Evolutionary conservation across 768 basidiomycete genomes (phyloP), one percentile per base, ranked within the genome.

Genomic region (Pisolithus orientalis): DNA sequence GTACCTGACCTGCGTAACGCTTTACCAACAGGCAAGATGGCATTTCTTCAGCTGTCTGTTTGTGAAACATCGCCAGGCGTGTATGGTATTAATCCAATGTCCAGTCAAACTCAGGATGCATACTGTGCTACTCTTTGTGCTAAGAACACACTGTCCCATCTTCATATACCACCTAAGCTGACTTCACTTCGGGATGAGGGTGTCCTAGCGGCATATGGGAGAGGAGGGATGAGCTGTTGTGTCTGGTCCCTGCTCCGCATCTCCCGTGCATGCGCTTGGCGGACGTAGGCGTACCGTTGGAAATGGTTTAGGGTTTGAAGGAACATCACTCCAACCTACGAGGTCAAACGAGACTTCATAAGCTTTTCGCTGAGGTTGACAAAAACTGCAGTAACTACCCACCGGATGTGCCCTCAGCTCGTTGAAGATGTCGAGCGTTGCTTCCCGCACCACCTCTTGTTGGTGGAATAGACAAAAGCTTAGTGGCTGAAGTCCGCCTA

Each of bases 391-490:
- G 39, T 39, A 54, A 42, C 44, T 43, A 69, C 83, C 60, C 65
- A 95, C 94, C 17, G 90, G 81, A 62, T 85, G 85, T 25, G 73
- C 69, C 44, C 91, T 82, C 37, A 98, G 64, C 55, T 84, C 82
- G 62, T 90, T 85, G 58, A 98, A 84, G 45, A 96, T 73, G 53
- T 92, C 88, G 31, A 97, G 80, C 0, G 91, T 88, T 14, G 80
- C 75, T 29, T 91, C 87, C 24, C 91, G 82, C 32, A 94, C 80
- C 6, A 72, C 60, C 57, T 91, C 82, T 46, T 80, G 77, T 50
- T 90, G 90, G 69, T 98, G 95, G 72, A 97, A 96, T 6, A 97
- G 73, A 9, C 90, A 87, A 65, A 96, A 94, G 32, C 86, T 85
- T 37, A 98, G 73, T 25, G 92, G 87, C 21, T 91, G 70, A 14